Evolutionary conservation across 768 basidiomycete genomes (phyloP).

Genomic region (Cystofilobasidium macerans): DNA sequence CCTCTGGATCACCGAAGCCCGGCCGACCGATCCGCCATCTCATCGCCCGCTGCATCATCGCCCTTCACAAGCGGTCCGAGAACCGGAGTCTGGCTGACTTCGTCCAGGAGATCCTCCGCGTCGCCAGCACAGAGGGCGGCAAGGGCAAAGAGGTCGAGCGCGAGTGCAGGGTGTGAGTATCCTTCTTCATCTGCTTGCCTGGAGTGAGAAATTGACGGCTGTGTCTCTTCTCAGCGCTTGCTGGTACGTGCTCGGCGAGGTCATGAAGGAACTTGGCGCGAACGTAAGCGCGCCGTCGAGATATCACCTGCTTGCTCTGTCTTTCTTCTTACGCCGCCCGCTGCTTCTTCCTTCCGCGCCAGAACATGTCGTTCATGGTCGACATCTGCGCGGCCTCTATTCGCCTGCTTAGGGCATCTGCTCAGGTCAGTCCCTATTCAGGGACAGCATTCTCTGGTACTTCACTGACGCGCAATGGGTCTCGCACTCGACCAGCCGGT

Average conservation of each 20-base stretch:
- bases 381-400: slow-evolving; percentile 61
- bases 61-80: slow-evolving; percentile 67
- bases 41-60: slow-evolving; percentile 62
- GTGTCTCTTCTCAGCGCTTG: slow-evolving; percentile 50
- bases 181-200: neutral
- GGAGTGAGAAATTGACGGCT: neutral
- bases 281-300: slow-evolving; percentile 55
- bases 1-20: slow-evolving; percentile 51
- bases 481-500: slow-evolving; percentile 48
- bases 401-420: slow-evolving; percentile 57
- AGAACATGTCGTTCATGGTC: slow-evolving; percentile 94
- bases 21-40: slow-evolving; percentile 76
- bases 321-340: neutral
- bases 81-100: slow-evolving; percentile 78
- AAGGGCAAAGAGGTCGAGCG: slow-evolving; percentile 47
- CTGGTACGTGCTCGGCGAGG: slow-evolving; percentile 73
- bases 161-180: slow-evolving; percentile 50
- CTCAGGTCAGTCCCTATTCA: slow-evolving; percentile 59
- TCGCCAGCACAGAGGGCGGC: slow-evolving; percentile 55
- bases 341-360: neutral
- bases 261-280: slow-evolving; percentile 72
- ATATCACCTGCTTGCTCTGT: slow-evolving; percentile 7
- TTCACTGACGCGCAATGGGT: neutral
- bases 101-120: slow-evolving; percentile 61
- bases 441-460: too few relatives aligned